These are phyloP conservation scores for Pseudogymnoascus sp. DNA, from an alignment of 2,329 filamentous ascomycete species.

Conservation along the genomic window DNA sequence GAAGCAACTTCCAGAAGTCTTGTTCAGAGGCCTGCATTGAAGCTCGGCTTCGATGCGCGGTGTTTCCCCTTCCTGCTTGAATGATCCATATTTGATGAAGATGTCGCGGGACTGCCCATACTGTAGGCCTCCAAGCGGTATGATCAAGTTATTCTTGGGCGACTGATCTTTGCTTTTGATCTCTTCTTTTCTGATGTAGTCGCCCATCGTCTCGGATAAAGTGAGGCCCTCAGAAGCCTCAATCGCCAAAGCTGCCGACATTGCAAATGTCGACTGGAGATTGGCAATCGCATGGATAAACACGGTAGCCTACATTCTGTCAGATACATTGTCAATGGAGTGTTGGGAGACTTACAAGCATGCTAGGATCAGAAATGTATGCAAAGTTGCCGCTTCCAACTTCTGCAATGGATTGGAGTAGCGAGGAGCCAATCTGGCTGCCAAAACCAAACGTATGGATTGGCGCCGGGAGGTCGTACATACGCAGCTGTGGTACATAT, in stretches of 20 bases:
- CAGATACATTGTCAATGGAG: not conserved
- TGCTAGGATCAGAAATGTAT: conserved; percentile 55
- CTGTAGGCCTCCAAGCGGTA: not conserved
- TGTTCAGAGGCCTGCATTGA: not conserved
- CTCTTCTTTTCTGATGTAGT: conserved; percentile 29
- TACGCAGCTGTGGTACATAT: not conserved
- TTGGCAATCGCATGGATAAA: conserved; percentile 57
- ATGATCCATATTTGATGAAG: not conserved
- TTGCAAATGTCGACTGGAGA: conserved; percentile 51
- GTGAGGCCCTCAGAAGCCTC: conserved; percentile 31
- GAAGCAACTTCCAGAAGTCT: not conserved
- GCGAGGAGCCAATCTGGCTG: conserved; percentile 40
- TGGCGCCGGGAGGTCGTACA: conserved; percentile 32
- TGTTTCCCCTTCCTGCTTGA: not conserved
- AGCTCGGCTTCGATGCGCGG: not conserved
- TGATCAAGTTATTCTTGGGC: not conserved
- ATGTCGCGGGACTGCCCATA: not conserved
- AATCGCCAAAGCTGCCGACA: conserved; percentile 37
- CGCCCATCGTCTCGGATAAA: conserved; percentile 35
- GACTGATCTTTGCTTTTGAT: not conserved
- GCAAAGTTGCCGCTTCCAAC: conserved; percentile 49
- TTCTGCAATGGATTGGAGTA: conserved; percentile 54
- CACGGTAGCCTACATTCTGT: conserved; percentile 35
- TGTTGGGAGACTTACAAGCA: conserved; percentile 40
- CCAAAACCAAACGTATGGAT: conserved; percentile 48